phyloP scores from a whole-genome alignment of 495 filamentous ascomycete species.

The Platismatia glauca region DNA sequence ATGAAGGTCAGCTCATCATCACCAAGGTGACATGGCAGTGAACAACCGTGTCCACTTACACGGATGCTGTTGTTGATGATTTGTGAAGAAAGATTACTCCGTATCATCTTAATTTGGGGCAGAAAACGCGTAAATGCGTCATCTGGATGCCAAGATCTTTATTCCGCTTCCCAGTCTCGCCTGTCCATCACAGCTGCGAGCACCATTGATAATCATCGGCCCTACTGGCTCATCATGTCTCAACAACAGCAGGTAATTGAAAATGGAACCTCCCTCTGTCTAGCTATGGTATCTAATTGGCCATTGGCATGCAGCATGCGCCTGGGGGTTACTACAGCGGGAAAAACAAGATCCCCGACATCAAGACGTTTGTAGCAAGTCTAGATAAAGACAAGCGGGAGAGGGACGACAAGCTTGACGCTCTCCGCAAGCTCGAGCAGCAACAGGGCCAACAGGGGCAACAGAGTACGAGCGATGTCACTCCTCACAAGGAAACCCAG shows the following conservation, averaged over 20 bases:
- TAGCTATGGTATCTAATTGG: neutral
- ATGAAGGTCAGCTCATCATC: too few relatives aligned
- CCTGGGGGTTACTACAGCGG: conserved; percentile 25
- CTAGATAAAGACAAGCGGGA: conserved; percentile 72
- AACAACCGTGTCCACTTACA: too few relatives aligned
- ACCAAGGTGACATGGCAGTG: too few relatives aligned
- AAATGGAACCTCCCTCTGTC: neutral
- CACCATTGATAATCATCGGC: neutral
- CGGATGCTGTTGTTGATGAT: too few relatives aligned
- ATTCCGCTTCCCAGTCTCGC: neutral
- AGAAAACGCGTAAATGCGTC: conserved; percentile 1
- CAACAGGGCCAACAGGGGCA: conserved; percentile 26
- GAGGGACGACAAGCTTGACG: conserved; percentile 58
- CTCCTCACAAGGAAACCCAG: conserved; percentile 35
- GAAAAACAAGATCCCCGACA: conserved; percentile 56
- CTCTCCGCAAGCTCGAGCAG: conserved; percentile 30
- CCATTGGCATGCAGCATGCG: conserved; percentile 15
- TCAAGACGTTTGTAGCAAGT: conserved; percentile 70
- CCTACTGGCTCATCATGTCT: conserved; percentile 15
- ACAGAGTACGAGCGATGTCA: conserved; percentile 29
- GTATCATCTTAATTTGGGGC: too few relatives aligned
- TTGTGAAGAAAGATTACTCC: too few relatives aligned
- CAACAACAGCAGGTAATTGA: conserved; percentile 21
- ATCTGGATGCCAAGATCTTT: conserved; percentile 5
- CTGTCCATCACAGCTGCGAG: neutral